These are phyloP conservation scores for Stephania cephalantha DNA, from an alignment of 164 flowering plant genomes.

Conservation along the genomic window DNA sequence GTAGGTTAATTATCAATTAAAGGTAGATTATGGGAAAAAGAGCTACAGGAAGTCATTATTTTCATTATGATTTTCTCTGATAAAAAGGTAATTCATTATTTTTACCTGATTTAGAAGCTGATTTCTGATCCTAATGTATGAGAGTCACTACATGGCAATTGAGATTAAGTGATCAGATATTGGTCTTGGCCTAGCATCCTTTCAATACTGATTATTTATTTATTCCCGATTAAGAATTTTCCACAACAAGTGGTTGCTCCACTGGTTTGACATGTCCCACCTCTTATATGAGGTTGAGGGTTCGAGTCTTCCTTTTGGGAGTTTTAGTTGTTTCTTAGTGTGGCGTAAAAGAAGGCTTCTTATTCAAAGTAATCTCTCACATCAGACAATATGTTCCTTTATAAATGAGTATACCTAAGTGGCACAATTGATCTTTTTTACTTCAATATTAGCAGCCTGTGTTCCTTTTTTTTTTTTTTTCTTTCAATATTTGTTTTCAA, in stretches of 20 bases:
- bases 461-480: background rate
- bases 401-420: background rate
- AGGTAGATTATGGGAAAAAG: no score
- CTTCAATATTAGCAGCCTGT: background rate
- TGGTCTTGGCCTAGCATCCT: background rate
- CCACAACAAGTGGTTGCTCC: no score
- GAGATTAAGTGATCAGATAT: background rate
- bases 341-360: background rate
- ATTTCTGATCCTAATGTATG: background rate
- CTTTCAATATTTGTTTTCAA: background rate
- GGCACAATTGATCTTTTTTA: background rate
- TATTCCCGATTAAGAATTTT: no score
- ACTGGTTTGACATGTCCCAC: no score
- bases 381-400: background rate
- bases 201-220: background rate
- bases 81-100: no score
- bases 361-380: background rate
- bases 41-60: no score
- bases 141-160: background rate
- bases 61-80: no score
- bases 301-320: background rate
- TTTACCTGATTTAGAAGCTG: background rate
- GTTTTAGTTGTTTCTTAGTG: background rate
- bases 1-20: background rate
- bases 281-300: no score